These are phyloP conservation scores for Blastocystis sp. DNA, from an alignment of 352 stramenopile species.

Conservation along the genomic window DNA sequence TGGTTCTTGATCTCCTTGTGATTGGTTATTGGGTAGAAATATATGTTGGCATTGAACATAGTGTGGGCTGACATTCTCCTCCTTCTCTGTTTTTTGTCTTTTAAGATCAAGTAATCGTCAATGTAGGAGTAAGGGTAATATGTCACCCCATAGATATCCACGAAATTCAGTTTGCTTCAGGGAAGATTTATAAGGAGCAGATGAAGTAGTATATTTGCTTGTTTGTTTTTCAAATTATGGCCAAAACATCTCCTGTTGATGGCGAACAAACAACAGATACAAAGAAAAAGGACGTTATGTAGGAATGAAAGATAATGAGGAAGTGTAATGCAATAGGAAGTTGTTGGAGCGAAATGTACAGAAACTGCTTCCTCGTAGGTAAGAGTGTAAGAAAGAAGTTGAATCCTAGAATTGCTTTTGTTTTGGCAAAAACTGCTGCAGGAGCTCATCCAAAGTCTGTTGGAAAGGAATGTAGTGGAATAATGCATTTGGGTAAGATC, in stretches of 20 bases:
- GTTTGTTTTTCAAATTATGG: constrained; percentile 44
- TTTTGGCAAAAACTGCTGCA: constrained; percentile 27
- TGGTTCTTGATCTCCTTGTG: background rate
- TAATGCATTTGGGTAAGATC: background rate
- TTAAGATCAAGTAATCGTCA: background rate
- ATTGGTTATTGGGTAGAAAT: background rate
- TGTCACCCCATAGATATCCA: background rate
- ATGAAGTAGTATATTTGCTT: background rate
- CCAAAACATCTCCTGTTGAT: background rate
- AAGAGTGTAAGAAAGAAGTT: background rate
- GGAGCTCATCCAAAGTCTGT: constrained; percentile 58
- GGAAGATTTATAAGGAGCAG: background rate
- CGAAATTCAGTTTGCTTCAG: background rate
- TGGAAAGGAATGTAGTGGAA: constrained; percentile 3
- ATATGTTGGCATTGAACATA: background rate
- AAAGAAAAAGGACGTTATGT: constrained; percentile 32
- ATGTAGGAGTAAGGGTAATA: too few relatives aligned
- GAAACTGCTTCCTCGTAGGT: constrained; percentile 45
- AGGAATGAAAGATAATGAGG: background rate
- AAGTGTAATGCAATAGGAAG: background rate
- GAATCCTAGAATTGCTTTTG: constrained; percentile 57
- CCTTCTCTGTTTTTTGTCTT: background rate
- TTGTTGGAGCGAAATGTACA: constrained; percentile 41
- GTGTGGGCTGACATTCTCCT: background rate
- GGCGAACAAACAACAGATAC: background rate